Conservation (phyloP, 2,329 filamentous ascomycete genomes). For the Colletotrichum sp. region DNA sequence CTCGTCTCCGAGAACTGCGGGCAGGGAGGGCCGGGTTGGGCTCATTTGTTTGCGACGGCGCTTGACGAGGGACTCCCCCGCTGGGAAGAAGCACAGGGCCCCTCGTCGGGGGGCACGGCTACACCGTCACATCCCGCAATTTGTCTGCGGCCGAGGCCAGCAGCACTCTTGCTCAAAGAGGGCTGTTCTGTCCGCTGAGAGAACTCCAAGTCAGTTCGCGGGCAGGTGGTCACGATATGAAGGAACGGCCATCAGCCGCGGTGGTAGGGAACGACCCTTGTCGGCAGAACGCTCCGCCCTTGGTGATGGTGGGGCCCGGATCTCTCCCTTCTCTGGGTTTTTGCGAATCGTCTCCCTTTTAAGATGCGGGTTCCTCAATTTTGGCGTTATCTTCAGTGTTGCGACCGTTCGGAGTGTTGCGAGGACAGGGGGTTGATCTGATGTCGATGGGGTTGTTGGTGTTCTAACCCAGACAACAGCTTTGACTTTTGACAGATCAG, state of each 20-base stretch:
- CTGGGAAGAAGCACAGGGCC: neutral
- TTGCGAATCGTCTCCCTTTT: neutral
- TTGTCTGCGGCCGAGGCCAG: conserved; percentile 9
- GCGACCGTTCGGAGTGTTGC: neutral
- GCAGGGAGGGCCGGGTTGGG: conserved; percentile 11
- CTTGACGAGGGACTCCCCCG: conserved; percentile 15
- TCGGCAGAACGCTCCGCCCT: neutral
- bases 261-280: neutral
- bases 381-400: neutral
- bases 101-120: neutral
- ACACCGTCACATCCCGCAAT: conserved; percentile 21
- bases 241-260: neutral
- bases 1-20: neutral
- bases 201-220: neutral
- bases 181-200: neutral
- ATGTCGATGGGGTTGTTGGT: neutral
- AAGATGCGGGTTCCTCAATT: neutral
- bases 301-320: neutral
- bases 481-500: conserved; percentile 4
- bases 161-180: neutral
- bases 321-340: neutral
- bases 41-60: conserved; percentile 24
- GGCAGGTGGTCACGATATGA: neutral
- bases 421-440: neutral
- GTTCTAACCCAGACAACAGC: neutral